These are phyloP conservation scores for Annulohypoxylon stygium DNA, from an alignment of 495 filamentous ascomycete species.

Conservation along the genomic window DNA sequence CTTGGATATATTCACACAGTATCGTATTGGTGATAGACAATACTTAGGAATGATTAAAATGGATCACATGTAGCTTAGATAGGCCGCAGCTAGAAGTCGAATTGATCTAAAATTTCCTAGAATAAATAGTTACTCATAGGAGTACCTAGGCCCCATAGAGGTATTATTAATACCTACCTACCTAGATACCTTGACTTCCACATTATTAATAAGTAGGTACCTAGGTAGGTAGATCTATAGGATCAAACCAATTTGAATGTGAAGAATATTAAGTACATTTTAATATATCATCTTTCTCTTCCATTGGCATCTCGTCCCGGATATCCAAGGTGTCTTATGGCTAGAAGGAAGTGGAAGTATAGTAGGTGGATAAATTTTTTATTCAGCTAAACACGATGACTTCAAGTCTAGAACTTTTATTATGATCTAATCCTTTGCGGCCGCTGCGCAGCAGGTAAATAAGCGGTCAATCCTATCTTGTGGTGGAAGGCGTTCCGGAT, in stretches of 20 bases:
- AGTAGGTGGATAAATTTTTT: conserved; percentile 7
- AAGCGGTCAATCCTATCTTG: conserved; percentile 34
- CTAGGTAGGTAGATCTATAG: too few species aligned
- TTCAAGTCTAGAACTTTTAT: conserved; percentile 26
- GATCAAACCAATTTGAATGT: background rate
- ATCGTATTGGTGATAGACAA: background rate
- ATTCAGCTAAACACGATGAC: background rate
- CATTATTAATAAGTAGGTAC: too few species aligned
- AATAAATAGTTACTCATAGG: too few species aligned
- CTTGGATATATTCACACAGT: background rate
- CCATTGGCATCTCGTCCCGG: background rate
- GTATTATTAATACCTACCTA: too few species aligned
- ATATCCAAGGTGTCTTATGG: background rate
- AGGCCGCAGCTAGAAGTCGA: too few species aligned
- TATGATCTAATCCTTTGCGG: conserved; percentile 10
- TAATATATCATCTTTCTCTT: background rate
- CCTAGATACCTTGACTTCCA: too few species aligned
- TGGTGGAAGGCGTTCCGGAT: conserved; percentile 39
- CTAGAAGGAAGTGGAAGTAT: background rate
- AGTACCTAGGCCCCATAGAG: too few species aligned
- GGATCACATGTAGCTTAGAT: too few species aligned
- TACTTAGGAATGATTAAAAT: too few species aligned
- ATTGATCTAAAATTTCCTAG: too few species aligned
- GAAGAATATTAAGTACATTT: background rate
- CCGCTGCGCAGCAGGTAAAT: conserved; percentile 25